Conservation (phyloP, 768 basidiomycete genomes). For the Trametes cingulata region DNA sequence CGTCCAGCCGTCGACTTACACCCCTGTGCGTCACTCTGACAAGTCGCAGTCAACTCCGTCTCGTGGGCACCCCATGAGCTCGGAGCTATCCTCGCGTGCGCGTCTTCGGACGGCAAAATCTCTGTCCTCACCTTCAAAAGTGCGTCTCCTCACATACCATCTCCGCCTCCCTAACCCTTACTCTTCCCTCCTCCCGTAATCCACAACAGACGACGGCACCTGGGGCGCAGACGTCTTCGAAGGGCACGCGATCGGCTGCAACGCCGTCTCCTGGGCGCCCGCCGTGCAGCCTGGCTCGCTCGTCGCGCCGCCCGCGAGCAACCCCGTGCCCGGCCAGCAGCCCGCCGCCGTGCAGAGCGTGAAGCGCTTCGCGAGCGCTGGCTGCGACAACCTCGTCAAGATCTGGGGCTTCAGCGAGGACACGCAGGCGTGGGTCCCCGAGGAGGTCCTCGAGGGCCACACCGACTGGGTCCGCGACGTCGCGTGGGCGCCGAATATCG, state of each 20-base stretch:
- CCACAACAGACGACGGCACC: constrained; percentile 84
- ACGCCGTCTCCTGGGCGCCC: constrained; percentile 97
- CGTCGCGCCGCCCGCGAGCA: constrained; percentile 63
- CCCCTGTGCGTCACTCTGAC: background rate
- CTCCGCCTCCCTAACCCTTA: background rate
- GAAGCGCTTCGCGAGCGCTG: constrained; percentile 93
- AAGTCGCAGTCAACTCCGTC: constrained; percentile 82
- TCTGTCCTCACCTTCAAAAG: constrained; percentile 98
- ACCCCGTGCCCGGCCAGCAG: constrained; percentile 48
- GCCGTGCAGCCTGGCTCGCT: constrained; percentile 85
- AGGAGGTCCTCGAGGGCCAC: constrained; percentile 89
- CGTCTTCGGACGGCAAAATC: constrained; percentile 94
- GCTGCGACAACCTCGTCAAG: constrained; percentile 93
- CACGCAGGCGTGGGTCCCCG: constrained; percentile 86
- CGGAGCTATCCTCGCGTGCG: constrained; percentile 95
- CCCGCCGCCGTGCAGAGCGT: constrained; percentile 47
- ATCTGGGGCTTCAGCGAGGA: constrained; percentile 93
- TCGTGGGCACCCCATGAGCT: constrained; percentile 99
- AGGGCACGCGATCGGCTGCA: constrained; percentile 94
- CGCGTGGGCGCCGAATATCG: constrained; percentile 98
- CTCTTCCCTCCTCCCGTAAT: background rate
- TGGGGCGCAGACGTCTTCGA: constrained; percentile 95
- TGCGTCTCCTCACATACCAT: constrained; percentile 38
- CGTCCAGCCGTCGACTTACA: constrained; percentile 24
- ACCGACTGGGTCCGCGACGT: constrained; percentile 98